A percentile compares a stretch with the other conserved stretches of the same genome.
phyloP scores from a whole-genome alignment of 148 eudicot species.

The Pouteria glomerata region DNA sequence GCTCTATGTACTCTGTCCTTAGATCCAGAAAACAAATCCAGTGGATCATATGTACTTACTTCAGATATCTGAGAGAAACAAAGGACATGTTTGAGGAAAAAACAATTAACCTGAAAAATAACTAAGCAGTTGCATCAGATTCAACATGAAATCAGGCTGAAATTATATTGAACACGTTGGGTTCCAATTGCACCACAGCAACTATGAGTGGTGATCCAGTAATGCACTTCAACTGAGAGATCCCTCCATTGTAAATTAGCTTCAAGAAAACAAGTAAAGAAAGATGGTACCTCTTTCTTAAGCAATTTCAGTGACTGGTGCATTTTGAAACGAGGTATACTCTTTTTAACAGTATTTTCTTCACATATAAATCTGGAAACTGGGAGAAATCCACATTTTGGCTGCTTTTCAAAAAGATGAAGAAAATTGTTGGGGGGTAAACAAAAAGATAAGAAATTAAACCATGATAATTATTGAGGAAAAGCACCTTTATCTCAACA shows the following conservation, averaged over 20 bases:
- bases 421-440: background rate
- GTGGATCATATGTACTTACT: constrained; percentile 78
- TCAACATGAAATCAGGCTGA: constrained; percentile 1
- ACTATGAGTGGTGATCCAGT: background rate
- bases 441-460: constrained; percentile 6
- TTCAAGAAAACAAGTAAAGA: background rate
- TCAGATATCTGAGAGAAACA: constrained; percentile 53
- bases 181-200: background rate
- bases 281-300: constrained; percentile 50
- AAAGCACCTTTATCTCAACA: constrained; percentile 61
- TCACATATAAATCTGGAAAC: constrained; percentile 63
- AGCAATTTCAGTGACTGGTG: constrained; percentile 76
- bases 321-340: constrained; percentile 76
- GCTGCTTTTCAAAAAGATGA: constrained; percentile 41
- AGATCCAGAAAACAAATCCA: constrained; percentile 87
- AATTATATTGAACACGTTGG: background rate
- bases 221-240: background rate
- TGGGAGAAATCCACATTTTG: constrained; percentile 96
- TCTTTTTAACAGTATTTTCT: constrained; percentile 61
- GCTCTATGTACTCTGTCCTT: constrained; percentile 63
- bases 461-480: constrained; percentile 4
- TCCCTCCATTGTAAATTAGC: background rate
- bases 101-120: background rate
- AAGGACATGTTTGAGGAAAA: constrained; percentile 13
- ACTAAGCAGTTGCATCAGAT: background rate